Conservation (phyloP, 1,139 yeast genomes). For the Arxiozyma bovina region DNA sequence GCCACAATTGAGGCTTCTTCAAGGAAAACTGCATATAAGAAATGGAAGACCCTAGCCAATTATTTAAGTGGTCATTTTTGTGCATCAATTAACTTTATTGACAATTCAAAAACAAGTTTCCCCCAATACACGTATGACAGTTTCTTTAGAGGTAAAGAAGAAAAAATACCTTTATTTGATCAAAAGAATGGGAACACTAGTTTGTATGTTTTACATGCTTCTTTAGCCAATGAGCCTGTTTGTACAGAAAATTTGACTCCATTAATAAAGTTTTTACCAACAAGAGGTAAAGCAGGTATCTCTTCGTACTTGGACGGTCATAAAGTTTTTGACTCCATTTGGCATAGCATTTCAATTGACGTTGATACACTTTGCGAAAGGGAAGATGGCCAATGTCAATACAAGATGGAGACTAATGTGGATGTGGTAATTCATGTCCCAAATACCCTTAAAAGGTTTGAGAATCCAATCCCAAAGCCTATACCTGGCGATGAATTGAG, state of each 20-base stretch:
- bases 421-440: conserved; percentile 68
- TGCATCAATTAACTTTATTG: conserved; percentile 87
- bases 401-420: conserved; percentile 59
- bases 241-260: conserved; percentile 98
- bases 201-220: conserved; percentile 63
- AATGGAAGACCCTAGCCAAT: conserved; percentile 69
- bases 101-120: conserved; percentile 64
- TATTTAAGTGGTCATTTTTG: conserved; percentile 87
- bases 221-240: conserved; percentile 89
- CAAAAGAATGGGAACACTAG: conserved; percentile 25
- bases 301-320: conserved; percentile 89
- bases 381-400: conserved; percentile 35
- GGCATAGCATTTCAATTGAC: conserved; percentile 93
- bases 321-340: conserved; percentile 82
- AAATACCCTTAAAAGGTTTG: conserved; percentile 52
- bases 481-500: conserved; percentile 54
- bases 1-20: conserved; percentile 66
- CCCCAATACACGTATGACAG: conserved; percentile 48
- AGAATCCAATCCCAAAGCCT: conserved; percentile 76
- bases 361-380: conserved; percentile 49
- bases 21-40: conserved; percentile 45
- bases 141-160: conserved; percentile 8
- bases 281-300: conserved; percentile 87
- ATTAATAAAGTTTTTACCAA: conserved; percentile 78
- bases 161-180: conserved; percentile 24